Evolutionary conservation across 805 yeast species (phyloP), one percentile per base, ranked within the genome.

Genomic region (Peterozyma xylosa): DNA sequence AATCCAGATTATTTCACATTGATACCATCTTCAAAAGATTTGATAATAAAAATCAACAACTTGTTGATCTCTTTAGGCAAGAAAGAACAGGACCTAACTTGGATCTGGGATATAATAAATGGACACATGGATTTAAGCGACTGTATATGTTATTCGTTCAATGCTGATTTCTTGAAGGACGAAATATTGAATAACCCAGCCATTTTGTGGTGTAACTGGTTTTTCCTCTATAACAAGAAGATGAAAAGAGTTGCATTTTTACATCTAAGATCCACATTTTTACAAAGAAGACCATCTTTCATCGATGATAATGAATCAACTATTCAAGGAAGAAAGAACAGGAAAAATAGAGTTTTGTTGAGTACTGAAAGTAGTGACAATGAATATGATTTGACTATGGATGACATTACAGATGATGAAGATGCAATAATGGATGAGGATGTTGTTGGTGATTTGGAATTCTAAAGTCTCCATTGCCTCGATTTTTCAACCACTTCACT

Each of bases 181-280:
- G 72, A 85, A 9, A 81, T 84, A 36, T 54, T 78, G 41, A 86
- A 82, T 54, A 93, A 84, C 53, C 76, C 79, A 2, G 80, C 80
- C 3, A 67, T 71, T 3, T 57, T 76, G 30, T 86, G 93, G 93
- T 77, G 85, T 18, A 68, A 82, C 58, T 86, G 87, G 74, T 91
- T 95, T 83, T 93, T 93, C 60, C 78, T 91, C 38, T 89, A 85
- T 65, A 93, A 89, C 66, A 91, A 88, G 64, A 84, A 86, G 56
- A 78, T 85, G 65, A 91, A 91, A 65, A 76, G 98, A 50, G 98
- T 93, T 2, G 88, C 95, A 1, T 91, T 84, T 59, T 60, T 93
- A 14, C 86, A 86, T 53, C 66, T 93, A 49, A 80, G 79, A 44
- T 82, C 83, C 9, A 56, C 55, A 6, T 52, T 43, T 57, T 58